Conservation (phyloP, 163 green algal species). For the Prototheca wickerhamii region DNA sequence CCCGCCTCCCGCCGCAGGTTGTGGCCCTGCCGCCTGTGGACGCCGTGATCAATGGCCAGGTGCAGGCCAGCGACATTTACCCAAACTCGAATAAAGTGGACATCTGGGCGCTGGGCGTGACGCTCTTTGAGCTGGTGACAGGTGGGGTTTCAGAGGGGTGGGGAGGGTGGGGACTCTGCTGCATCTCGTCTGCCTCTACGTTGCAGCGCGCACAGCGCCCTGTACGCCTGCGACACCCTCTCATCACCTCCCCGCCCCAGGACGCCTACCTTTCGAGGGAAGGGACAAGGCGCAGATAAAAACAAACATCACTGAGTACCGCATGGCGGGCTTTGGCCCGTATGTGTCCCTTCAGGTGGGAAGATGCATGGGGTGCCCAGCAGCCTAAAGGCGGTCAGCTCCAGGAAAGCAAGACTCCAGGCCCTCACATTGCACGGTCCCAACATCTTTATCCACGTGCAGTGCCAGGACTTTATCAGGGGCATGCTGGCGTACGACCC, state of each 20-base stretch:
- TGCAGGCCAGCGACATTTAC: conserved; percentile 37
- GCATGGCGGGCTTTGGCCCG: conserved; percentile 26
- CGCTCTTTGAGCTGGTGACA: conserved; percentile 63
- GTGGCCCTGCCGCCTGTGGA: conserved; percentile 46
- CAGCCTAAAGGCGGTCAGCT: neutral
- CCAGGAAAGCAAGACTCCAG: neutral
- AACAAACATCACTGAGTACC: conserved; percentile 26
- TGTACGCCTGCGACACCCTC: neutral
- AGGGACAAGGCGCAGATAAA: conserved; percentile 51
- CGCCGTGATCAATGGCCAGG: conserved; percentile 27
- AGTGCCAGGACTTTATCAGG: conserved; percentile 32
- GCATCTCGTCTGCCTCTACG: neutral
- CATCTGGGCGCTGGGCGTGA: conserved; percentile 66
- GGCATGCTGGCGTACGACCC: conserved; percentile 34
- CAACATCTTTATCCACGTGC: no score
- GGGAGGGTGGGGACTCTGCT: neutral
- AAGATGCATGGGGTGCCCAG: neutral
- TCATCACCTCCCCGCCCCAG: no score
- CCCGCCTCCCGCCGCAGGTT: conserved; percentile 20
- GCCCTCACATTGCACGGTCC: neutral
- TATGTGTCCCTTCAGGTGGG: conserved; percentile 13
- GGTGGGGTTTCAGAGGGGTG: conserved; percentile 13
- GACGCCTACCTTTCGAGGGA: conserved; percentile 54
- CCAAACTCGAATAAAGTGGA: conserved; percentile 60
- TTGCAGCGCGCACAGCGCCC: neutral